A percentile compares a stretch with the other conserved stretches of the same genome.
These are phyloP conservation scores for Trebouxia sp. DNA, from an alignment of 139 green algal species.

Conservation along the genomic window DNA sequence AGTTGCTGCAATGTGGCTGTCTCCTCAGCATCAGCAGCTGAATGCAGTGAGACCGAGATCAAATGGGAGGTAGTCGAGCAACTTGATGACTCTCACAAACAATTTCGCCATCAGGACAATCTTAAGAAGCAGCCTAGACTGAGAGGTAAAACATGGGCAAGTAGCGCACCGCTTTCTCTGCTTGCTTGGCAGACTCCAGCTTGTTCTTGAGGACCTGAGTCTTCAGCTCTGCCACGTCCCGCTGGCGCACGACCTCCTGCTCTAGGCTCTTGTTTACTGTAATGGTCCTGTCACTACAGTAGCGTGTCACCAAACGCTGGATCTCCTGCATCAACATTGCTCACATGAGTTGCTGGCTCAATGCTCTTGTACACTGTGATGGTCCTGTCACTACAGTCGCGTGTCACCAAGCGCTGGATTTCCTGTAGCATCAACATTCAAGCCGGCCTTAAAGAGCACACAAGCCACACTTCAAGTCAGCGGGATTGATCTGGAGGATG, in stretches of 20 bases:
- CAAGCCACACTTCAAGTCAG: no score
- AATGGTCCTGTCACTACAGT: not conserved
- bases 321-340: conserved; percentile 13
- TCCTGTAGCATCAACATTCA: no score
- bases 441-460: no score
- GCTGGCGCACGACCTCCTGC: conserved; percentile 23
- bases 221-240: conserved; percentile 25
- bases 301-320: not conserved
- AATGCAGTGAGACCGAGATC: no score
- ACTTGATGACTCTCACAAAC: not conserved
- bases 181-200: not conserved
- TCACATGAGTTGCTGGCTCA: no score
- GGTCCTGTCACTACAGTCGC: not conserved
- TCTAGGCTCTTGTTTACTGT: conserved; percentile 5
- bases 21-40: no score
- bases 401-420: not conserved
- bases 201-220: conserved; percentile 9
- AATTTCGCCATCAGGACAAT: not conserved
- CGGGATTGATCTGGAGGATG: no score
- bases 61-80: no score
- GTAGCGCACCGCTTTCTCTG: not conserved
- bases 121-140: not conserved
- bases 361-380: not conserved
- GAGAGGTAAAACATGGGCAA: not conserved
- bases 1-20: no score